phyloP scores from a whole-genome alignment of 1,284 basidiomycete species.

The Inonotus obliquus region DNA sequence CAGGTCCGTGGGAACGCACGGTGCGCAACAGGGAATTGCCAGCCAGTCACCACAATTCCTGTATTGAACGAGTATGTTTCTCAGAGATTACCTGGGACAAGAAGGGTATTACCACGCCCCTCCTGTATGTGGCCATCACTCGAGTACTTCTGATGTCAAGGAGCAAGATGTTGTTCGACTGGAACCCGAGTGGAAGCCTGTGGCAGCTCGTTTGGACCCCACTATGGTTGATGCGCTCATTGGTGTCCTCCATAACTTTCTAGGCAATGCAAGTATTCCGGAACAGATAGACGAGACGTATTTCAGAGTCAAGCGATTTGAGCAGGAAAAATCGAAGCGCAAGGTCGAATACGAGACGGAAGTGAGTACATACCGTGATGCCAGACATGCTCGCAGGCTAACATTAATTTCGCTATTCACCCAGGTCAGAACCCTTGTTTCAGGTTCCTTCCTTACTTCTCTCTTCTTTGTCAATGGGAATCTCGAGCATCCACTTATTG shows the following conservation, averaged over 20 bases:
- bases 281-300: background rate
- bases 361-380: background rate
- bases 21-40: no score
- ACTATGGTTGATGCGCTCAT: background rate
- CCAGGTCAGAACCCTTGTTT: background rate
- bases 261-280: background rate
- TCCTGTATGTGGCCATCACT: background rate
- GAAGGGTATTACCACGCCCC: background rate
- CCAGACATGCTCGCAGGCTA: background rate
- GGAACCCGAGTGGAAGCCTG: background rate
- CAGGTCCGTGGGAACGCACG: no score
- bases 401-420: background rate
- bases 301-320: background rate
- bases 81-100: background rate
- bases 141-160: background rate
- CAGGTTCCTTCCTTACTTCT: background rate
- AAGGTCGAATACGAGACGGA: background rate
- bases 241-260: background rate
- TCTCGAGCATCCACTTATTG: background rate
- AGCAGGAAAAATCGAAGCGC: background rate
- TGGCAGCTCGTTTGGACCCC: background rate
- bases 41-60: no score
- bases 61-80: no score
- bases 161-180: background rate
- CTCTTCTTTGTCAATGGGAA: background rate